Base-by-base conservation (phyloP, 1,139 yeast genomes). In the Kodamaea arcana region DNA sequence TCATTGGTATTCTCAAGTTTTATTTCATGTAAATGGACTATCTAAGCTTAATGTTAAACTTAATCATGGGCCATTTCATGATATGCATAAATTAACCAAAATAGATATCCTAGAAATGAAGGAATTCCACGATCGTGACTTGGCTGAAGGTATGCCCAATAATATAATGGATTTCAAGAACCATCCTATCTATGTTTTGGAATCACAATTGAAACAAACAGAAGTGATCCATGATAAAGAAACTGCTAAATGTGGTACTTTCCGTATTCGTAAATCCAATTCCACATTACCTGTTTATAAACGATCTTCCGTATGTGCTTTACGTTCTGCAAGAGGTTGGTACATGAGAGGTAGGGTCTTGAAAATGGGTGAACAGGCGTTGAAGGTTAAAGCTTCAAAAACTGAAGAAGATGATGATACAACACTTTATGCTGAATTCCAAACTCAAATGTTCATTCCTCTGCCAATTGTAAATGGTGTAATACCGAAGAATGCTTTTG, bases 111-210 rank as follows among this genome's bases (percentile, higher is more conserved):
- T 73, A 35, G 98, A 92, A 53, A 68, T 75, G 35, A 75, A 75
- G 31, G 94, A 85, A 47, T 81, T 94, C 41, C 62, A 72, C 24
- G 73, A 77, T 34, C 66, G 87, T 31, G 82, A 85, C 35, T 62
- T 76, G 21, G 67, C 73, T 15, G 98, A 94, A 51, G 95, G 95
- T 0, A 80, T 92, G 72, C 99, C 99, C 0, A 78, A 81, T 35
- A 84, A 77, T 47, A 63, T 87, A 15, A 80, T 79, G 32, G 97
- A 90, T 45, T 85, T 92, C 54, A 82, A 80, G 39, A 80, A 81
- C 34, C 98, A 92, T 55, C 98, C 98, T 0, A 56, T 81, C n/a
- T 92, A 82, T 54, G 92, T 83, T 0, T 54, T 92, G 9, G 95
- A 86, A 51, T 69, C 78, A 2, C 95, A 87, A 48, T 56, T 92